phyloP scores from a whole-genome alignment of 176 grass and related monocot genomes.

The Tillandsia fasciculata region DNA sequence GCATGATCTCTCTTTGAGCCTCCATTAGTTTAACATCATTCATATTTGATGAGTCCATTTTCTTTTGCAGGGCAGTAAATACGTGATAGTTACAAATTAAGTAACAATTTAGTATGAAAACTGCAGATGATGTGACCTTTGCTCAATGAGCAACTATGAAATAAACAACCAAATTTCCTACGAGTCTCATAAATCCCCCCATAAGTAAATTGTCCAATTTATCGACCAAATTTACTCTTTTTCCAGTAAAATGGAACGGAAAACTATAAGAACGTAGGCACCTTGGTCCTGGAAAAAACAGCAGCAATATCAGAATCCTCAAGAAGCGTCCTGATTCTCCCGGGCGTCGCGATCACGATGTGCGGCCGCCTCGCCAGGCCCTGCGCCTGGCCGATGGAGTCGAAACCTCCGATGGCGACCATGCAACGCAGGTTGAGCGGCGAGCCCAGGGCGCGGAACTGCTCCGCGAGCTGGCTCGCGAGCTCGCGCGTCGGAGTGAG shows the following conservation, averaged over 20 bases:
- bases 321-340: constrained; percentile 70
- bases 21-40: too few species aligned
- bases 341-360: constrained; percentile 75
- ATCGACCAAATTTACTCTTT: background rate
- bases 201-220: too few species aligned
- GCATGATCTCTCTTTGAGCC: too few species aligned
- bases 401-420: constrained; percentile 68
- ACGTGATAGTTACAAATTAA: too few species aligned
- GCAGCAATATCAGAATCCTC: constrained; percentile 64
- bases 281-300: constrained; percentile 72
- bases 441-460: constrained; percentile 85
- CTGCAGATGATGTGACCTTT: too few species aligned
- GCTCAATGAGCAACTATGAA: too few species aligned
- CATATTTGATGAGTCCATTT: too few species aligned
- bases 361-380: constrained; percentile 60
- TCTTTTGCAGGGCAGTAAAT: too few species aligned
- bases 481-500: constrained; percentile 75
- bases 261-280: background rate
- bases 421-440: constrained; percentile 64
- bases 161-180: too few species aligned
- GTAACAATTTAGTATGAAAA: too few species aligned
- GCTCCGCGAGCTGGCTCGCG: constrained; percentile 73
- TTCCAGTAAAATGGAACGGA: background rate
- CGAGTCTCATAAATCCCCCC: too few species aligned
- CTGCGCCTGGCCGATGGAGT: constrained; percentile 67